A percentile compares a stretch with the other conserved stretches of the same genome.
These are phyloP conservation scores for Fusarium sp. DNA, from an alignment of 2,329 filamentous ascomycete species.

Conservation along the genomic window DNA sequence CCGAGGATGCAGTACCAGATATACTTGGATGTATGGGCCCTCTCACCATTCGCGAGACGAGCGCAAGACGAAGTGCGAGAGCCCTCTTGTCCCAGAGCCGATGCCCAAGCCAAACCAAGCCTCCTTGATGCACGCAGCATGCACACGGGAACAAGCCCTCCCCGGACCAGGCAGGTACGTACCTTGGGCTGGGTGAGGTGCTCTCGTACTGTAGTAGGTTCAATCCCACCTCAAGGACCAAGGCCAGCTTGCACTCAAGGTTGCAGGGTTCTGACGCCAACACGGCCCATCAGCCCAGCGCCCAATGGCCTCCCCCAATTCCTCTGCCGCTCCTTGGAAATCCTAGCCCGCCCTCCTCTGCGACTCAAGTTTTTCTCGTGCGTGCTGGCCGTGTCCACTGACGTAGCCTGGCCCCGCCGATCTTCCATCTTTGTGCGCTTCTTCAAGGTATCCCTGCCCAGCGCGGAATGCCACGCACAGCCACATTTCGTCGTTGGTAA, in stretches of 20 bases:
- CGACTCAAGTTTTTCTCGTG: constrained; percentile 34
- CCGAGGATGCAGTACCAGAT: constrained; percentile 10
- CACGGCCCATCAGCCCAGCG: constrained; percentile 26
- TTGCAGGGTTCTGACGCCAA: constrained; percentile 38
- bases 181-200: constrained; percentile 9
- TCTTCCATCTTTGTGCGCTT: constrained; percentile 25
- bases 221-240: constrained; percentile 17
- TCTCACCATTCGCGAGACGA: constrained; percentile 16
- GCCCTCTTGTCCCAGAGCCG: constrained; percentile 22
- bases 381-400: constrained; percentile 40
- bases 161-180: constrained; percentile 24
- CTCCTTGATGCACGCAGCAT: constrained; percentile 24
- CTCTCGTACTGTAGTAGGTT: neutral
- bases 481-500: constrained; percentile 45
- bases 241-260: constrained; percentile 29
- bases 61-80: constrained; percentile 21
- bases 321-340: constrained; percentile 35
- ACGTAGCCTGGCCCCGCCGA: constrained; percentile 47
- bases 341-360: constrained; percentile 37
- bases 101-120: constrained; percentile 12
- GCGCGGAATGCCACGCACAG: constrained; percentile 41
- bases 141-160: constrained; percentile 25
- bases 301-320: constrained; percentile 43
- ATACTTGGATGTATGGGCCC: constrained; percentile 3
- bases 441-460: constrained; percentile 28